Evolutionary conservation across 257 asterid species (phyloP), one percentile per base, ranked within the genome.

Genomic region (Solanum chilense): DNA sequence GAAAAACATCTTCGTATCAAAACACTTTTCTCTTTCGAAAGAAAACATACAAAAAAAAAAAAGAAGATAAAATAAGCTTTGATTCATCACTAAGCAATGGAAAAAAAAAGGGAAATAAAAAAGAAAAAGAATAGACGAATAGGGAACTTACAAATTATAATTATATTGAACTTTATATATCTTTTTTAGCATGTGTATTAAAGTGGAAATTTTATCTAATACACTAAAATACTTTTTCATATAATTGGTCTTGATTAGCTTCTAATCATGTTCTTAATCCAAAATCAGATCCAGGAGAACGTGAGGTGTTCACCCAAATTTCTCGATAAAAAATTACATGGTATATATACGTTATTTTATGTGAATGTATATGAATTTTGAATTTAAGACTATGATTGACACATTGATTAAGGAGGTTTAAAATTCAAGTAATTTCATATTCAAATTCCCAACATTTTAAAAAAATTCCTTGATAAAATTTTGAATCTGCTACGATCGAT

Each of bases 401-500:
- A 21, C 6, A 58, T 0, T 58, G 0, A 0, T 58, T 58, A 58
- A 9, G 27, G 0, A 58, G 12, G 27, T 58, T 58, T 9, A 58
- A 21, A 20, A 58, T 58, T 58, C 6, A 3, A 58, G 27, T 0
- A 1, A 58, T 21, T 58, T 1, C 13, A 0, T 21, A 8, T 58
- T 58, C 1, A 8, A 58, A 58, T 20, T 56, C 25, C 3, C 9
- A 2, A 20, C 1, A 58, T 7, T 56, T 56, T 18, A 0, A 3
- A 56, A 20, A 56, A 7, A 1, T 56, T 20, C 0, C 2, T 56
- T 20, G 8, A 58, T 8, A 1, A 58, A 58, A 8, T 1, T 58
- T 20, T 58, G 0, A 58, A 8, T 58, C 1, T 0, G 6, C 27
- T 7, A 21, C 1, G 0, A 0, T n/a, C 44, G 29, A 33, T 31